These are phyloP conservation scores for Thalassia testudinum DNA, from an alignment of 116 monocot genomes.

Conservation along the genomic window DNA sequence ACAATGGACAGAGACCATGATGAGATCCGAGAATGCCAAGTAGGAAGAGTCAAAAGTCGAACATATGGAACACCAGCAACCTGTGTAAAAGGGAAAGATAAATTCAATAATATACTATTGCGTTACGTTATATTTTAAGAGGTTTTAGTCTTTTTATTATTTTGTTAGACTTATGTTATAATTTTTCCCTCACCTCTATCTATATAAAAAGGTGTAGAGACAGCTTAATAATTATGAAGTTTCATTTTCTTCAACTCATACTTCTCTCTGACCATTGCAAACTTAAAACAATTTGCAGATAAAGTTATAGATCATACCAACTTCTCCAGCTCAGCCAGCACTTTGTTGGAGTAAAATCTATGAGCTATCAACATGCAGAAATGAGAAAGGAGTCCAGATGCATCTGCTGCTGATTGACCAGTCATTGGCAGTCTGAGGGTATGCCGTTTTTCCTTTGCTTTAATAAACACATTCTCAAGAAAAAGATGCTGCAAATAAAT, in stretches of 20 bases:
- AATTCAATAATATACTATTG: too few species aligned
- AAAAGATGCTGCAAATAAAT: conserved; percentile 62
- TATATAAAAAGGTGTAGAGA: too few species aligned
- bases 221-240: too few species aligned
- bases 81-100: conserved; percentile 16
- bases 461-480: conserved; percentile 34
- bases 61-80: conserved; percentile 62
- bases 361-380: conserved; percentile 79
- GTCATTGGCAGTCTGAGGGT: conserved; percentile 5
- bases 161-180: too few species aligned
- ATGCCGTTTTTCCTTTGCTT: conserved; percentile 23
- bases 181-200: too few species aligned
- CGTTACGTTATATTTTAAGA: too few species aligned
- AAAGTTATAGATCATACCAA: conserved; percentile 27
- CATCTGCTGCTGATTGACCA: conserved; percentile 18
- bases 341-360: conserved; percentile 69
- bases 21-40: conserved; percentile 88
- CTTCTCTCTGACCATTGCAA: background rate
- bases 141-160: too few species aligned
- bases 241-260: too few species aligned
- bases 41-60: conserved; percentile 57
- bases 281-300: background rate
- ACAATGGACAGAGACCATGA: conserved; percentile 79
- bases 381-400: conserved; percentile 39
- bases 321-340: conserved; percentile 45